Evolutionary conservation across 495 filamentous ascomycete species (phyloP), one percentile per base, ranked within the genome.

Genomic region (Aspergillus mulundensis): DNA sequence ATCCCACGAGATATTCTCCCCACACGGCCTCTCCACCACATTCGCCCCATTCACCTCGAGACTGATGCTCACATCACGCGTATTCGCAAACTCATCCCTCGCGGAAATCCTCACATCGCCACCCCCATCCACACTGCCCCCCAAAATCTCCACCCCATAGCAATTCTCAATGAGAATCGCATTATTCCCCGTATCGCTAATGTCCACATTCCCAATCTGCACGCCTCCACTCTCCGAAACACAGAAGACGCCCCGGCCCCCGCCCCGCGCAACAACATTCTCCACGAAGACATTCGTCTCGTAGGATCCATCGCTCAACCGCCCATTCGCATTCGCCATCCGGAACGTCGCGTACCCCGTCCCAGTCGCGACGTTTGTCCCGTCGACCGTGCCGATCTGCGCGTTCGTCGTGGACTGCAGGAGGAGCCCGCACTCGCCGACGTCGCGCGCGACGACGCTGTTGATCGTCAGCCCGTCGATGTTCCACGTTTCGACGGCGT

Each of bases 401-500:
- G 52, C 57, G 21, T 60, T 60, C 7, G 52, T 55, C 0, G 57
- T 55, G 1, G 38, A 32, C 57, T 60, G 57, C 24, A 60, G 46
- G 1, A 60, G 34, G 0, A 60, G 46, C 3, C 46, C 57, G 25
- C 57, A 60, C 47, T 60, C 57, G 25, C 57, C 57, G 5, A 60
- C 57, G 23, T 60, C 57, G 5, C 39, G 36, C 11, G 57, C 57
- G 28, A 60, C 45, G 0, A 60, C 57, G 40, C 6, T 11, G 28
- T 45, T 45, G 23, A 60, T 60, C 12, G 51, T 60, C 5, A 60
- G 40, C 0, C 57, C 57, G 39, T 60, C 57, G n/a, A 60, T 60
- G n/a, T 60, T 60, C 57, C 57, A 60, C 3, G 52, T 60, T 16
- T 60, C 57, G 6, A 60, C 57, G 0, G 57, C 57, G 20, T 60